Conservation (phyloP, 108 stramenopile species). For the Ochromonas danica region DNA sequence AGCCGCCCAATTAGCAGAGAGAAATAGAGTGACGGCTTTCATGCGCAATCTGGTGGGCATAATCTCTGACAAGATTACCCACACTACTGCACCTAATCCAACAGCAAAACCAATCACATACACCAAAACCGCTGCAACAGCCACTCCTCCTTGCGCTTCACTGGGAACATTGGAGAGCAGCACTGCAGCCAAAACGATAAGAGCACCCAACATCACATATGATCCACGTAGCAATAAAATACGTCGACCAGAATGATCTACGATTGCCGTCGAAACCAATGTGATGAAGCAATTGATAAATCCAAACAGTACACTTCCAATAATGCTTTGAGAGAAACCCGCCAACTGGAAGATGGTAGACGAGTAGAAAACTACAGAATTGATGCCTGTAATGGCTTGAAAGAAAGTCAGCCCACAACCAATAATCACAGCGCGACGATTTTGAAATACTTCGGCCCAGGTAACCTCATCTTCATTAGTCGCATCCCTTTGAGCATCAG, state of each 20-base stretch:
- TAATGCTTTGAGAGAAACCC: slow-evolving; percentile 61
- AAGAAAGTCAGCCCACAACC: slow-evolving; percentile 79
- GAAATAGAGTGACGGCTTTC: slow-evolving; percentile 47
- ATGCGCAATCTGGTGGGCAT: slow-evolving; percentile 48
- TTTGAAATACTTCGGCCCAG: slow-evolving; percentile 36
- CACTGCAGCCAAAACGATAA: too few species aligned
- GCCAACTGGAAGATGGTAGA: slow-evolving; percentile 77
- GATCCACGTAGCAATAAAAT: slow-evolving; percentile 41
- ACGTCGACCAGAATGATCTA: slow-evolving; percentile 47
- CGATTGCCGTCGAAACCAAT: slow-evolving; percentile 27
- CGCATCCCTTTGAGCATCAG: too few species aligned
- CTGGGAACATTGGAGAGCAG: too few species aligned
- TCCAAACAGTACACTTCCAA: slow-evolving; percentile 44
- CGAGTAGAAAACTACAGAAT: slow-evolving; percentile 87
- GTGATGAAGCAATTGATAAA: slow-evolving; percentile 42
- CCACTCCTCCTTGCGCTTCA: slow-evolving; percentile 30
- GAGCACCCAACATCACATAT: too few species aligned
- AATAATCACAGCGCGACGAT: slow-evolving; percentile 60
- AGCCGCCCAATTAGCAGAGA: slow-evolving; percentile 45
- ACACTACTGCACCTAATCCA: slow-evolving; percentile 44
- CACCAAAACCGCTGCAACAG: slow-evolving; percentile 46
- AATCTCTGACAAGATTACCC: slow-evolving; percentile 51
- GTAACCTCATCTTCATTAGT: too few species aligned
- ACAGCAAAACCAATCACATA: slow-evolving; percentile 55
- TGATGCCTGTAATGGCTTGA: slow-evolving; percentile 81